phyloP scores from a whole-genome alignment of 2,329 filamentous ascomycete species.

The Cladosporium austrohemisphaericum region DNA sequence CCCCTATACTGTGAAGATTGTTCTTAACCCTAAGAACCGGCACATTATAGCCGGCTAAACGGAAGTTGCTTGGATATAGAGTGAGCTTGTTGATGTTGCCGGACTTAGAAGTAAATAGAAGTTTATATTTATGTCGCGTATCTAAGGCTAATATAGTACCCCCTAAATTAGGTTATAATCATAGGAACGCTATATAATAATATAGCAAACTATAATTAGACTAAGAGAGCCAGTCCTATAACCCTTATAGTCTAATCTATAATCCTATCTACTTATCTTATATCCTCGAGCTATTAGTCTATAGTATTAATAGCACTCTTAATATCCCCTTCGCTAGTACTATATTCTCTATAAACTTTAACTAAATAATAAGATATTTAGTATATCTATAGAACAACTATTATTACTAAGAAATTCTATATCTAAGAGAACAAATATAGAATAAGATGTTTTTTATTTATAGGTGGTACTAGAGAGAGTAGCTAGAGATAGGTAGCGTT shows the following conservation, averaged over 20 bases:
- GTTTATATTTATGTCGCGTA: too few relatives aligned
- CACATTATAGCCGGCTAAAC: too few relatives aligned
- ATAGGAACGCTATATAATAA: too few relatives aligned
- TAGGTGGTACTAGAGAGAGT: slow-evolving; percentile 54
- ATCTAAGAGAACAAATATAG: slow-evolving; percentile 60
- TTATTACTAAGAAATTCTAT: slow-evolving; percentile 57
- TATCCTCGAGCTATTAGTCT: slow-evolving; percentile 57
- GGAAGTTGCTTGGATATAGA: too few relatives aligned
- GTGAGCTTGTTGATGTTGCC: too few relatives aligned
- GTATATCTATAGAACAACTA: slow-evolving; percentile 55
- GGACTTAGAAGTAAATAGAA: too few relatives aligned
- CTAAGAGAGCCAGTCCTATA: slow-evolving; percentile 41
- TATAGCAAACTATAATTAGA: too few relatives aligned
- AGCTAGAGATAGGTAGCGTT: slow-evolving; percentile 57
- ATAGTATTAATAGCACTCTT: slow-evolving; percentile 53
- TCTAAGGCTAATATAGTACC: too few relatives aligned
- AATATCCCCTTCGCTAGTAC: slow-evolving; percentile 41
- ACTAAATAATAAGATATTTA: slow-evolving; percentile 50
- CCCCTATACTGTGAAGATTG: too few relatives aligned
- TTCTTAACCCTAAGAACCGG: too few relatives aligned
- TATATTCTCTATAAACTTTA: slow-evolving; percentile 49
- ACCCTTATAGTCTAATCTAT: slow-evolving; percentile 56
- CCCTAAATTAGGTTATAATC: too few relatives aligned
- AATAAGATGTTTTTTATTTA: slow-evolving; percentile 55
- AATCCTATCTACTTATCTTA: slow-evolving; percentile 52